These are phyloP conservation scores for Metschnikowia lochheadii DNA, from an alignment of 805 yeast genomes.

Conservation along the genomic window DNA sequence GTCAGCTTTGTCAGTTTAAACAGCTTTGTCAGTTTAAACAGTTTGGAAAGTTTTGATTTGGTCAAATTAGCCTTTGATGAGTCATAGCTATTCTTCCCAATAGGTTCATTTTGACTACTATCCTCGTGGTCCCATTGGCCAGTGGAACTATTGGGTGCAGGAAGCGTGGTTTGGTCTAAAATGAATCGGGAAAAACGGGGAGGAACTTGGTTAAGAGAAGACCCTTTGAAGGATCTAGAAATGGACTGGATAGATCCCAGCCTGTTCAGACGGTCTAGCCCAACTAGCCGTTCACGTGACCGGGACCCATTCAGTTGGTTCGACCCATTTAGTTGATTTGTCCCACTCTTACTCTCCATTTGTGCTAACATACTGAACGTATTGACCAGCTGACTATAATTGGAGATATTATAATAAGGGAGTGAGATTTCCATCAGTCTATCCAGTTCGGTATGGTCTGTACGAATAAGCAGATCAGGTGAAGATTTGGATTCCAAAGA, in stretches of 20 bases:
- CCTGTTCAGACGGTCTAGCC: background rate
- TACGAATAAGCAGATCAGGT: constrained; percentile 7
- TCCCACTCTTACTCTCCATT: constrained; percentile 23
- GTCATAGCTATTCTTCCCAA: background rate
- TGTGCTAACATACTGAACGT: constrained; percentile 17
- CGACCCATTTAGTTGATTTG: background rate
- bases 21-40: too few relatives aligned
- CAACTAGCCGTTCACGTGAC: background rate
- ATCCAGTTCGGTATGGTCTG: constrained; percentile 11
- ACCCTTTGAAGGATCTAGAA: background rate
- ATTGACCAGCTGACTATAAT: constrained; percentile 14
- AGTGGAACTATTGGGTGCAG: background rate
- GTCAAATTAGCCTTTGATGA: background rate
- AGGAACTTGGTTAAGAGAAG: constrained; percentile 33
- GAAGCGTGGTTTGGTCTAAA: constrained; percentile 26
- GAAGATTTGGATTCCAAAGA: background rate
- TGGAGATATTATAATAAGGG: constrained; percentile 12
- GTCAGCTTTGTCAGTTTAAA: too few relatives aligned
- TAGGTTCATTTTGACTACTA: background rate
- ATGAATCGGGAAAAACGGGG: constrained; percentile 39
- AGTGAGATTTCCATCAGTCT: constrained; percentile 7
- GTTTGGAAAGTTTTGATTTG: too few relatives aligned
- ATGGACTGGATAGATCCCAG: background rate
- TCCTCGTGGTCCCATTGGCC: background rate
- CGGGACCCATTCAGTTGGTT: background rate